phyloP scores from a whole-genome alignment of 805 yeast species.

The Suhomyces canberraensis region DNA sequence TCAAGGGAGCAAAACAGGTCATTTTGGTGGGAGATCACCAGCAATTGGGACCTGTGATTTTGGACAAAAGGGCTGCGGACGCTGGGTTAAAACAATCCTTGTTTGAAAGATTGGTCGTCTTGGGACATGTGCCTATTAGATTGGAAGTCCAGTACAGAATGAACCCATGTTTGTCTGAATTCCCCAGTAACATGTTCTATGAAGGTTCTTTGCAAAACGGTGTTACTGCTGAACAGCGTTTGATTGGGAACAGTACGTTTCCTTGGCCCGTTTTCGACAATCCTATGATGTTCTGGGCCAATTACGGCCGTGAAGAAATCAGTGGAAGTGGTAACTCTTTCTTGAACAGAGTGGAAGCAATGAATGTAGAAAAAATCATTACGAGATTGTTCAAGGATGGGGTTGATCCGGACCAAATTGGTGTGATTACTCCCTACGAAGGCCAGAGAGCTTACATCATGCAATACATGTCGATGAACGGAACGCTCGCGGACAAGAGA shows the following conservation, averaged over 20 bases:
- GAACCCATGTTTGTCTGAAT: slow-evolving; percentile 86
- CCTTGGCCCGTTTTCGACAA: slow-evolving; percentile 87
- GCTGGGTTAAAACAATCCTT: slow-evolving; percentile 86
- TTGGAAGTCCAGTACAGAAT: slow-evolving; percentile 92
- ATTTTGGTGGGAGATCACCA: slow-evolving; percentile 93
- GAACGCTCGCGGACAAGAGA: slow-evolving; percentile 53
- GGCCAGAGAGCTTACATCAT: slow-evolving; percentile 84
- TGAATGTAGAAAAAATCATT: slow-evolving; percentile 78
- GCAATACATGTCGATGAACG: slow-evolving; percentile 73
- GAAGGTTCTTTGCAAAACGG: slow-evolving; percentile 93
- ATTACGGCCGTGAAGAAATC: slow-evolving; percentile 84
- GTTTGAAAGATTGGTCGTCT: slow-evolving; percentile 77
- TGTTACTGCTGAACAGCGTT: slow-evolving; percentile 72
- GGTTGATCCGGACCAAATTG: slow-evolving; percentile 75
- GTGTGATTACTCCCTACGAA: slow-evolving; percentile 91
- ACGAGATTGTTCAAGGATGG: slow-evolving; percentile 75
- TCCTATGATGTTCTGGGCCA: slow-evolving; percentile 97
- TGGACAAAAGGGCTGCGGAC: slow-evolving; percentile 74
- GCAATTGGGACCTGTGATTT: slow-evolving; percentile 89
- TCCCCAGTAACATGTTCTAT: slow-evolving; percentile 87
- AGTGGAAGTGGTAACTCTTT: slow-evolving; percentile 78
- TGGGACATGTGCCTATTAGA: slow-evolving; percentile 82
- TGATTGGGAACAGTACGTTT: slow-evolving; percentile 51
- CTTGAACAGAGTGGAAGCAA: slow-evolving; percentile 84
- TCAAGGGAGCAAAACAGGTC: slow-evolving; percentile 85